These are phyloP conservation scores for Sophora flavescens DNA, from an alignment of 306 rosid species.

Conservation along the genomic window DNA sequence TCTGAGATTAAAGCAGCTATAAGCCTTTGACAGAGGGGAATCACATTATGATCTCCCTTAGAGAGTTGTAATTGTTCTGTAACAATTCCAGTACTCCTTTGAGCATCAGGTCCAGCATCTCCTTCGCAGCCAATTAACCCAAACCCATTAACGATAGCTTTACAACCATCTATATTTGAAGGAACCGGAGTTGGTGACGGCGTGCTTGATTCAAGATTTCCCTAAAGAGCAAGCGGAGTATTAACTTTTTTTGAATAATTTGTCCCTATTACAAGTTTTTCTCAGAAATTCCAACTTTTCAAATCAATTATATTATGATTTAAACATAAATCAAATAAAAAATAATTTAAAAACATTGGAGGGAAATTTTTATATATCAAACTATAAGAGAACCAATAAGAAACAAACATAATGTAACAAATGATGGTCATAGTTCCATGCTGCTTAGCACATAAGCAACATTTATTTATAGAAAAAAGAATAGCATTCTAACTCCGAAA, in stretches of 20 bases:
- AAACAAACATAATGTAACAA: slow-evolving; percentile 29
- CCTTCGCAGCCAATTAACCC: slow-evolving; percentile 54
- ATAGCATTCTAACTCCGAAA: slow-evolving; percentile 35
- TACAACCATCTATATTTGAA: slow-evolving; percentile 59
- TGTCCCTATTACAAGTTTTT: slow-evolving; percentile 26
- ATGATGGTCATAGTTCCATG: slow-evolving; percentile 1
- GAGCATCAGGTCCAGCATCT: slow-evolving; percentile 49
- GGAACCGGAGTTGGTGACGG: slow-evolving; percentile 52
- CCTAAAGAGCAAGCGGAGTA: slow-evolving; percentile 59
- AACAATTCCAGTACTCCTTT: slow-evolving; percentile 51
- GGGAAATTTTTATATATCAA: slow-evolving; percentile 4
- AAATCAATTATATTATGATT: slow-evolving; percentile 23
- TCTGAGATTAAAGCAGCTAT: slow-evolving; percentile 89
- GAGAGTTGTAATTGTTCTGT: slow-evolving; percentile 58
- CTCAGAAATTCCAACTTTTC: slow-evolving; percentile 33
- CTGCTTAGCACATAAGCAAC: slow-evolving; percentile 43
- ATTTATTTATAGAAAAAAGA: slow-evolving; percentile 5
- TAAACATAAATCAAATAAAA: slow-evolving; percentile 3
- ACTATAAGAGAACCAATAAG: slow-evolving; percentile 9
- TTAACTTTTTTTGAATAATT: slow-evolving; percentile 32
- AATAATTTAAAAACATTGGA: background rate
- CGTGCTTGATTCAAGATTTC: slow-evolving; percentile 61
- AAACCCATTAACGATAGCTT: slow-evolving; percentile 62
- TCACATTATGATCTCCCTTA: slow-evolving; percentile 64
- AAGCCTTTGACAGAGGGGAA: slow-evolving; percentile 89